Evolutionary conservation across 495 filamentous ascomycete genomes (phyloP).

Genomic region (Aspergillus kassunensis): DNA sequence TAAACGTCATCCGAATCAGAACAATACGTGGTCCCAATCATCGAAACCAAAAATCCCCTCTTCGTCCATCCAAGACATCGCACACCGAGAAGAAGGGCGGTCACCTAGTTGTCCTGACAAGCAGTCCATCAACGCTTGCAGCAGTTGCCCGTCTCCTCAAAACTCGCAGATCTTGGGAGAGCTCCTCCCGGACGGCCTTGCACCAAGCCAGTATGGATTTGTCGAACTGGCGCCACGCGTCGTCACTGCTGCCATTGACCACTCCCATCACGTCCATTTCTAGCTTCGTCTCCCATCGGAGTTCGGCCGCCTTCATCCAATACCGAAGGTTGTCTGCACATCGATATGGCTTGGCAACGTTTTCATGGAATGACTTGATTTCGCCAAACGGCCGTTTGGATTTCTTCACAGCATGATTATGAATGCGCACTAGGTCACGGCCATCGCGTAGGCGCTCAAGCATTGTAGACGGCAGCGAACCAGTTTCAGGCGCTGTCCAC

Average conservation of each 20-base stretch:
- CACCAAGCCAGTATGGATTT: slow-evolving; percentile 77
- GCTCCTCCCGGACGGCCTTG: slow-evolving; percentile 68
- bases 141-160: slow-evolving; percentile 11
- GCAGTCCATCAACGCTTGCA: slow-evolving; percentile 16
- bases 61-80: slow-evolving; percentile 5
- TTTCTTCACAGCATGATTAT: slow-evolving; percentile 82
- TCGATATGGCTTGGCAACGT: slow-evolving; percentile 91
- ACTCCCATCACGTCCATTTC: slow-evolving; percentile 83
- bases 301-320: slow-evolving; percentile 93
- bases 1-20: slow-evolving; percentile 16
- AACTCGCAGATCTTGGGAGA: slow-evolving; percentile 36
- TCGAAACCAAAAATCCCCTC: background rate
- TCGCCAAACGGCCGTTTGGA: slow-evolving; percentile 86
- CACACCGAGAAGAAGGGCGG: background rate
- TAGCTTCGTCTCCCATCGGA: slow-evolving; percentile 87
- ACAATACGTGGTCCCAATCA: slow-evolving; percentile 23
- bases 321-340: slow-evolving; percentile 88
- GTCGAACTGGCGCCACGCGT: slow-evolving; percentile 77
- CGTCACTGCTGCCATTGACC: slow-evolving; percentile 60
- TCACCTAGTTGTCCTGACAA: slow-evolving; percentile 8
- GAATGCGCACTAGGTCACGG: slow-evolving; percentile 73
- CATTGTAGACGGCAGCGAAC: slow-evolving; percentile 67
- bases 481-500: slow-evolving; percentile 60
- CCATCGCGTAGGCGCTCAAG: slow-evolving; percentile 72
- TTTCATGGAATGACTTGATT: slow-evolving; percentile 81